A percentile compares a stretch with the other conserved stretches of the same genome.
phyloP scores from a whole-genome alignment of 106 monocot genomes.

The Amphibolis antarctica region DNA sequence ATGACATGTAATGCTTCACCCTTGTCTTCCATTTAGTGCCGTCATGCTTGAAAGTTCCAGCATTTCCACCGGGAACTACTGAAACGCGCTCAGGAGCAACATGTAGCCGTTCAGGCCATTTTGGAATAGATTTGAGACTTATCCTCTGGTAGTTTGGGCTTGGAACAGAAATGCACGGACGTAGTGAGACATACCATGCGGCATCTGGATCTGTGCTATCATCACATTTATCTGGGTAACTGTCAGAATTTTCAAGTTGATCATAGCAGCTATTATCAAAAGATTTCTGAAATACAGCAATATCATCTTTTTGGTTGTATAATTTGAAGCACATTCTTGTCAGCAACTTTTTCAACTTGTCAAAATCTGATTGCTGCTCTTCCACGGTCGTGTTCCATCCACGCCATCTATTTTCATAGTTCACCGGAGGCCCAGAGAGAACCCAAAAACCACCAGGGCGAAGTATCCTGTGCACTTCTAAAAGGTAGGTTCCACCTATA shows the following conservation, averaged over 20 bases:
- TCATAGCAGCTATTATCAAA: conserved; percentile 17
- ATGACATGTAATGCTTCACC: conserved; percentile 18
- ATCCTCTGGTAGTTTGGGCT: conserved; percentile 13
- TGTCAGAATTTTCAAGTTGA: conserved; percentile 1
- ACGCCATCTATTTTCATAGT: conserved; percentile 23
- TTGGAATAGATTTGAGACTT: conserved; percentile 13
- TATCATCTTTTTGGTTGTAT: conserved; percentile 23
- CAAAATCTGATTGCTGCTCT: conserved; percentile 20
- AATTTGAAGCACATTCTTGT: conserved; percentile 32
- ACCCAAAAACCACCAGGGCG: conserved; percentile 29
- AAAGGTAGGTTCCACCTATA: conserved; percentile 15
- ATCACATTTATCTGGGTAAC: conserved; percentile 14
- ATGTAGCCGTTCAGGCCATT: conserved; percentile 19
- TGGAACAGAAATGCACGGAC: conserved; percentile 19
- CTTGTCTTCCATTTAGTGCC: conserved; percentile 19
- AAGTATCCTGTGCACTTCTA: conserved; percentile 24
- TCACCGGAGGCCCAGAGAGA: conserved; percentile 26
- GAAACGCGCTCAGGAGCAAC: conserved; percentile 19
- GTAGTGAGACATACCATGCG: conserved; percentile 19
- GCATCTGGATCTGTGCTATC: conserved; percentile 22
- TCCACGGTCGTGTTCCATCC: conserved; percentile 26
- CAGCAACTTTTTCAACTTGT: conserved; percentile 16
- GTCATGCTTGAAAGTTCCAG: conserved; percentile 21
- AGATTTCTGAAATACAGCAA: conserved; percentile 28
- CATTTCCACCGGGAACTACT: conserved; percentile 19